These are phyloP conservation scores for Krasilnikovozyma curviuscula DNA, from an alignment of 768 basidiomycete genomes.

Conservation along the genomic window DNA sequence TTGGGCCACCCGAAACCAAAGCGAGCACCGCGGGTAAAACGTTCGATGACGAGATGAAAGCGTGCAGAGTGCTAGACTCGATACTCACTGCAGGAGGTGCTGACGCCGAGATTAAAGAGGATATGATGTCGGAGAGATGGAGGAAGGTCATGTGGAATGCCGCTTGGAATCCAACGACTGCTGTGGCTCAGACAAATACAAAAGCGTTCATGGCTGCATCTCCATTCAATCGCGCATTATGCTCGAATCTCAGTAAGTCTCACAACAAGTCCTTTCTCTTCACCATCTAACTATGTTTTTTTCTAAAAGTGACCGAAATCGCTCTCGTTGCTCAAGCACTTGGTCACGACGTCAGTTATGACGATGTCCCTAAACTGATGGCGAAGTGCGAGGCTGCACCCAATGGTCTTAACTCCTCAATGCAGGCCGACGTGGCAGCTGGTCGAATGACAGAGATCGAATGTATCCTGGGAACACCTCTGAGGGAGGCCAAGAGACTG, in stretches of 20 bases:
- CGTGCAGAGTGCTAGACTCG: not conserved
- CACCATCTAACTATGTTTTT: not conserved
- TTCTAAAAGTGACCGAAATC: slow-evolving; percentile 6
- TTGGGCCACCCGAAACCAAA: slow-evolving; percentile 7
- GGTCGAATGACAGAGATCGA: slow-evolving; percentile 6
- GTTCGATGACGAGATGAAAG: slow-evolving; percentile 2
- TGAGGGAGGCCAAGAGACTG: slow-evolving; percentile 5
- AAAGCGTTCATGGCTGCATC: slow-evolving; percentile 7
- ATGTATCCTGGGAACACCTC: slow-evolving; percentile 11
- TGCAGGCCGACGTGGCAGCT: slow-evolving; percentile 10
- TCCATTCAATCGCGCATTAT: slow-evolving; percentile 4
- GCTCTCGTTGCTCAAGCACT: slow-evolving; percentile 10
- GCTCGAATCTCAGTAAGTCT: slow-evolving; percentile 8
- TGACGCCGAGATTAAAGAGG: slow-evolving; percentile 5
- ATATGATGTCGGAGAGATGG: slow-evolving; percentile 9
- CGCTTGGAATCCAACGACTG: slow-evolving; percentile 10
- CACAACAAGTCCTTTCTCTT: not conserved
- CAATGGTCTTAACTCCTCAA: slow-evolving; percentile 10
- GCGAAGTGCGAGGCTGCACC: not conserved
- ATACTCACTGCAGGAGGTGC: not conserved
- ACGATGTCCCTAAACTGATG: slow-evolving; percentile 10
- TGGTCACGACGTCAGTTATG: slow-evolving; percentile 7
- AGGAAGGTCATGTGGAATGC: slow-evolving; percentile 13
- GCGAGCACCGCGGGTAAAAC: not conserved
- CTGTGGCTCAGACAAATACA: slow-evolving; percentile 8